A percentile compares a stretch with the other conserved stretches of the same genome.
These are phyloP conservation scores for Kwoniella botswanensis DNA, from an alignment of 768 basidiomycete species.

Conservation along the genomic window DNA sequence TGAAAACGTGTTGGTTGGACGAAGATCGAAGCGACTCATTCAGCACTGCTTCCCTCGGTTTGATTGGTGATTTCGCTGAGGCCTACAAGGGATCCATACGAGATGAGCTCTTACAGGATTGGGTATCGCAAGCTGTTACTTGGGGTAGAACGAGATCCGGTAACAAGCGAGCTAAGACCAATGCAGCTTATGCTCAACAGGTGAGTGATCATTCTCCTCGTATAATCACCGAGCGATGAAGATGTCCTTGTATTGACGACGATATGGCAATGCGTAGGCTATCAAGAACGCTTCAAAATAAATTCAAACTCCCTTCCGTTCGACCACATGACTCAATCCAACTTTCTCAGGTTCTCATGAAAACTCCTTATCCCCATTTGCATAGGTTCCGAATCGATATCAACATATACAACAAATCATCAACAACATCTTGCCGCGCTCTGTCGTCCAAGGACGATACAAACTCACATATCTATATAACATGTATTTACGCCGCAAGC, in stretches of 20 bases:
- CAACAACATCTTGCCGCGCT: constrained; percentile 42
- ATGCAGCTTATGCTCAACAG: constrained; percentile 47
- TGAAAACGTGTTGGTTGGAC: constrained; percentile 82
- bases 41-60: constrained; percentile 75
- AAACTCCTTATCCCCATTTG: constrained; percentile 1
- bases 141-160: constrained; percentile 34
- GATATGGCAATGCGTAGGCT: constrained; percentile 26
- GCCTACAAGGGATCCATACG: constrained; percentile 80
- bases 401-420: constrained; percentile 12
- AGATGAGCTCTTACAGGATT: constrained; percentile 74
- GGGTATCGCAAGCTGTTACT: constrained; percentile 65
- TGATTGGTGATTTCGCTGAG: constrained; percentile 92
- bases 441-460: constrained; percentile 51
- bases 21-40: constrained; percentile 77
- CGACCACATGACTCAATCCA: neutral
- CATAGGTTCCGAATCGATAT: constrained; percentile 13
- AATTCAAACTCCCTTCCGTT: constrained; percentile 1
- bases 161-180: constrained; percentile 37
- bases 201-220: constrained; percentile 25
- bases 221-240: neutral
- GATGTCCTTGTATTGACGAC: neutral
- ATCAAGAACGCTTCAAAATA: constrained; percentile 43
- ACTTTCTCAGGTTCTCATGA: neutral
- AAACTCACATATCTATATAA: constrained; percentile 4
- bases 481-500: constrained; percentile 13